Base-by-base conservation (phyloP, 2,329 filamentous ascomycete genomes). In the Colletotrichum abscissum region DNA sequence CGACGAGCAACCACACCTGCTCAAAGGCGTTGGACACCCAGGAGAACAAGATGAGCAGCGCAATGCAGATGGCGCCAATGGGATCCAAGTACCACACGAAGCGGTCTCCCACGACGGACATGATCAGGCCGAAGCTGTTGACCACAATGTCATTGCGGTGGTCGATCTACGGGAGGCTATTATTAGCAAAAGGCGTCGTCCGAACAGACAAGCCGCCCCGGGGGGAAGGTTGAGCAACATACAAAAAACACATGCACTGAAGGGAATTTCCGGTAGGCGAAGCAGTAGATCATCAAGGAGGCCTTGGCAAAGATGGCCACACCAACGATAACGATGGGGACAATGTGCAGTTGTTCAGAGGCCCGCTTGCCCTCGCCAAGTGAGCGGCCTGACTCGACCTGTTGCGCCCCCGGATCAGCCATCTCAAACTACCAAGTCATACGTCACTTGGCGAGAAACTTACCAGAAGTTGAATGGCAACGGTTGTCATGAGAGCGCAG, bases 401-500 rank as follows among this genome's bases (percentile, higher is more conserved):
- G 72, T 49, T 35, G 38, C 33, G 33, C 33, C 49, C 62, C 19
- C 56, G 69, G 28, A 69, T 78, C 71, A 79, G 77, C 75, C 75
- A 69, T 59, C 54, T 65, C 60, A 67, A 72, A 72, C 67, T 46
- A 38, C 67, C 38, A 56, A 58, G 71, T 56, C 54, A 75, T 55
- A 68, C 68, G 54, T 49, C 38, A 74, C 69, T 62, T 42, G 69
- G 57, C 57, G 7, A 49, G 56, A 80, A 38, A 16, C 86, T 80
- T 80, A 88, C 88, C 60, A 91, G 87, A 33, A 92, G 82, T 77
- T 92, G 88, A 33, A 92, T 89, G 60, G 91, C 89, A 4, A 92
- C 90, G 0, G 90, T 92, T 2, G 90, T 91, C 89, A 92, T 92
- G 72, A 92, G 83, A 56, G 90, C 89, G 75, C 90, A 91, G 80